Conservation (phyloP, 257 asterid species). For the Solanum corneliomulleri region DNA sequence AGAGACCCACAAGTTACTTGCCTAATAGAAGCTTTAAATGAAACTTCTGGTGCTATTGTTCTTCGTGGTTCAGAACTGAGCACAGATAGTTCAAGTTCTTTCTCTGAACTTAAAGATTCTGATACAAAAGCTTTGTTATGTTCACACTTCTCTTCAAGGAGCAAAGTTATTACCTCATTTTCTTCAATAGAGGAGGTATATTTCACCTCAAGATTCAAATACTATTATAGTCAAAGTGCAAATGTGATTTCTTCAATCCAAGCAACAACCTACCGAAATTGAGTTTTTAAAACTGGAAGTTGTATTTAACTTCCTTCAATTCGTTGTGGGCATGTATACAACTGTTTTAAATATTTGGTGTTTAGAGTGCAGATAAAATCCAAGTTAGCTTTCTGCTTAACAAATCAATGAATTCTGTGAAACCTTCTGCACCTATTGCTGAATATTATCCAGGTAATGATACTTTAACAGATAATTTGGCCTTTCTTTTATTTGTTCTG, state of each 20-base stretch:
- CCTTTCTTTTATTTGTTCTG: background rate
- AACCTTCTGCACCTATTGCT: slow-evolving; percentile 66
- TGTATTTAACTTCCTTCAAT: background rate
- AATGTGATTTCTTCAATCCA: background rate
- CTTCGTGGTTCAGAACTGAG: slow-evolving; percentile 53
- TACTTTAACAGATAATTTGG: background rate
- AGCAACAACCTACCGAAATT: background rate
- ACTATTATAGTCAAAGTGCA: background rate
- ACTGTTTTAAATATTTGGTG: slow-evolving; percentile 11
- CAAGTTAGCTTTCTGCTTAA: slow-evolving; percentile 63
- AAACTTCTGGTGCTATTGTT: slow-evolving; percentile 40
- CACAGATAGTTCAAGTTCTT: slow-evolving; percentile 37
- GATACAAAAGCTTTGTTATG: slow-evolving; percentile 33
- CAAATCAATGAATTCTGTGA: slow-evolving; percentile 47
- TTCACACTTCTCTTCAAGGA: slow-evolving; percentile 43
- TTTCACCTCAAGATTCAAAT: slow-evolving; percentile 4
- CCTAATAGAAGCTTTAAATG: slow-evolving; percentile 47
- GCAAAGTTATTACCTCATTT: slow-evolving; percentile 19
- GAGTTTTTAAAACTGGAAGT: background rate
- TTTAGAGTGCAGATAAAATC: slow-evolving; percentile 78
- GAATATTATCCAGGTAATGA: slow-evolving; percentile 77
- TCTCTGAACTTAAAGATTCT: slow-evolving; percentile 34
- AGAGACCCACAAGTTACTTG: slow-evolving; percentile 66
- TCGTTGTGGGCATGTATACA: background rate
- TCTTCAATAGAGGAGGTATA: slow-evolving; percentile 72